These are phyloP conservation scores for Byssochlamys sp. DNA, from an alignment of 2,329 filamentous ascomycete species.

Conservation along the genomic window DNA sequence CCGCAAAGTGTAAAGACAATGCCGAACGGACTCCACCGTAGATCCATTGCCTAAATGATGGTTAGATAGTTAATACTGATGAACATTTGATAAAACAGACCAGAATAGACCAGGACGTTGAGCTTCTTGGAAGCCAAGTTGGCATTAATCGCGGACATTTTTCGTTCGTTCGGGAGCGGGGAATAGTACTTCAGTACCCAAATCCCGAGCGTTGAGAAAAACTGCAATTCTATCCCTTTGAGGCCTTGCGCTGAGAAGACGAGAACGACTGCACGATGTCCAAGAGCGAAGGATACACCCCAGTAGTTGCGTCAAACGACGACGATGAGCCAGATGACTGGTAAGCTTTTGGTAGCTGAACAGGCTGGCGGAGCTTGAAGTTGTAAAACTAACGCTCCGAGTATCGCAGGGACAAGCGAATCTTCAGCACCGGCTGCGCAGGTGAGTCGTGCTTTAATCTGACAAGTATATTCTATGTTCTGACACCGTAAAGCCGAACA, in stretches of 20 bases:
- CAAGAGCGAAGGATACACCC: conserved; percentile 43
- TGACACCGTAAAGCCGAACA: conserved; percentile 60
- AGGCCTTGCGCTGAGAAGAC: background rate
- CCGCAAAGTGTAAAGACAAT: conserved; percentile 78
- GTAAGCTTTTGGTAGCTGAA: conserved; percentile 44
- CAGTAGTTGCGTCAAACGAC: conserved; percentile 40
- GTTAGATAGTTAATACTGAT: conserved; percentile 21
- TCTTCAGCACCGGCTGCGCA: conserved; percentile 90
- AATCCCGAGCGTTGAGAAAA: background rate
- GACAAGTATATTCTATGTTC: background rate
- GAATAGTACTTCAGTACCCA: background rate
- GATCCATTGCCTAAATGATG: conserved; percentile 61
- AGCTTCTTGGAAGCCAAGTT: conserved; percentile 58
- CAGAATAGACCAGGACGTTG: conserved; percentile 89
- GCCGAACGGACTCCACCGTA: conserved; percentile 77
- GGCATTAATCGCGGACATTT: conserved; percentile 25
- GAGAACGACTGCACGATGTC: conserved; percentile 40
- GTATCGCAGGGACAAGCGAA: conserved; percentile 76
- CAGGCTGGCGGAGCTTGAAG: background rate
- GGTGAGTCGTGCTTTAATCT: conserved; percentile 45
- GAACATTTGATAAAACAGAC: conserved; percentile 39
- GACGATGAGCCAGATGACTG: conserved; percentile 94
- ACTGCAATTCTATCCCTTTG: background rate
- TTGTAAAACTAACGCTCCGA: conserved; percentile 12
- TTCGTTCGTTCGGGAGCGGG: conserved; percentile 2